phyloP scores from a whole-genome alignment of 2,329 filamentous ascomycete genomes.

The Alternaria triticina region DNA sequence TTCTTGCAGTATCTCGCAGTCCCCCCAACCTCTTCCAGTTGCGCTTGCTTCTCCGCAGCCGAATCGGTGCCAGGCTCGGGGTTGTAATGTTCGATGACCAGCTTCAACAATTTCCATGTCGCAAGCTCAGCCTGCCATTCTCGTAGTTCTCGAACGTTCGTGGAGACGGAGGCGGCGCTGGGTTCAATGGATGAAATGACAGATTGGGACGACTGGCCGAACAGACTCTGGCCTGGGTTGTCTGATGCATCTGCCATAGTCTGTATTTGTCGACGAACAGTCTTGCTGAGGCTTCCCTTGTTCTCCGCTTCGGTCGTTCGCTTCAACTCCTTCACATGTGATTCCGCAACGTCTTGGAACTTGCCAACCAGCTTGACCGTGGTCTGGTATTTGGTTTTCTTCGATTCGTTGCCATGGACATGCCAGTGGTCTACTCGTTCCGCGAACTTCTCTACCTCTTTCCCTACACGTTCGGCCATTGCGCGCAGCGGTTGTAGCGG shows the following conservation, averaged over 20 bases:
- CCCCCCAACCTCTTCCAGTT: conserved; percentile 39
- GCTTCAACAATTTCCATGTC: conserved; percentile 85
- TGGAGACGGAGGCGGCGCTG: conserved; percentile 27
- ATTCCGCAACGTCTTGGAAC: conserved; percentile 59
- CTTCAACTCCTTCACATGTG: conserved; percentile 56
- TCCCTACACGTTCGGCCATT: conserved; percentile 72
- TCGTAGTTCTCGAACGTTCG: conserved; percentile 59
- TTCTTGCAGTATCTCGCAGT: conserved; percentile 63
- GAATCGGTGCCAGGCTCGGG: conserved; percentile 45
- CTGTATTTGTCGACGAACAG: conserved; percentile 41
- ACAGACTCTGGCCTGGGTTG: conserved; percentile 13
- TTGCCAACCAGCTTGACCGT: conserved; percentile 47
- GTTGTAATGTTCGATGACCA: conserved; percentile 74
- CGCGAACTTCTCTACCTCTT: conserved; percentile 87
- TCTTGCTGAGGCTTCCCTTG: conserved; percentile 38
- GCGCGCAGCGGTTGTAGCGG: conserved; percentile 66
- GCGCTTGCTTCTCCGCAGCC: conserved; percentile 40
- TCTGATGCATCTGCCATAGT: conserved; percentile 33
- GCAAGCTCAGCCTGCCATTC: conserved; percentile 83
- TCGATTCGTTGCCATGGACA: conserved; percentile 34
- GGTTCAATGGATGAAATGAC: conserved; percentile 23
- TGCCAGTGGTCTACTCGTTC: conserved; percentile 78
- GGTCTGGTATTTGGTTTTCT: conserved; percentile 61
- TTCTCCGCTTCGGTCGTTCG: conserved; percentile 51
- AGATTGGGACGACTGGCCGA: conserved; percentile 28